Conservation (phyloP, 2,329 filamentous ascomycete genomes). For the Nectriaceae sp. region DNA sequence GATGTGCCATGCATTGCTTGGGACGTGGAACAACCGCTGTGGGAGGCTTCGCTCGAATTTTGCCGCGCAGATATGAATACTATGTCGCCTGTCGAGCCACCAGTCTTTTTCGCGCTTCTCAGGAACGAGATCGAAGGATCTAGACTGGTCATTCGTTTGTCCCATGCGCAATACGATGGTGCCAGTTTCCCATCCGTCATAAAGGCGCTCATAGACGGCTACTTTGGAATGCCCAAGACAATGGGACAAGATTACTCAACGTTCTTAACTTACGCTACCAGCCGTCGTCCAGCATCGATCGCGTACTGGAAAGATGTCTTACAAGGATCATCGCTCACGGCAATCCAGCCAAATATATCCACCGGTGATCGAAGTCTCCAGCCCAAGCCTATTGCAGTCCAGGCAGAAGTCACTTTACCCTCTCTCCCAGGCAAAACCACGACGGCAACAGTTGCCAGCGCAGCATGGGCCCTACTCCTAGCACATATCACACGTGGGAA, state of each 20-base stretch:
- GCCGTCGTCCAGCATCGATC: slow-evolving; percentile 1
- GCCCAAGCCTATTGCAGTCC: not conserved
- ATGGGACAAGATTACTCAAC: slow-evolving; percentile 24
- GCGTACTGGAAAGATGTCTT: slow-evolving; percentile 49
- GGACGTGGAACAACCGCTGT: slow-evolving; percentile 8
- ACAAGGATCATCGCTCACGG: slow-evolving; percentile 31
- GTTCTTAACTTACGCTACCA: slow-evolving; percentile 6
- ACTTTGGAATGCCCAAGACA: slow-evolving; percentile 28
- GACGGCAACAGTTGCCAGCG: slow-evolving; percentile 39
- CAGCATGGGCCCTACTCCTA: slow-evolving; percentile 42
- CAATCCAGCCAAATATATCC: slow-evolving; percentile 22
- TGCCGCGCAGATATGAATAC: slow-evolving; percentile 7
- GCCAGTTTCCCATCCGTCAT: slow-evolving; percentile 44
- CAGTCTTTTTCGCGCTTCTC: slow-evolving; percentile 17
- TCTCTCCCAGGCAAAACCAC: slow-evolving; percentile 11
- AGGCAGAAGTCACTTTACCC: slow-evolving; percentile 1
- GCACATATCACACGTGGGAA: slow-evolving; percentile 34
- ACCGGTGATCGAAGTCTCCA: not conserved
- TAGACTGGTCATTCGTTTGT: slow-evolving; percentile 34
- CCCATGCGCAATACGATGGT: slow-evolving; percentile 52
- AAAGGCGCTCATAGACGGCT: slow-evolving; percentile 38
- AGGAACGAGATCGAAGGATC: slow-evolving; percentile 14
- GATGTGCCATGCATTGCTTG: slow-evolving; percentile 8
- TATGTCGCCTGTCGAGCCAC: slow-evolving; percentile 6
- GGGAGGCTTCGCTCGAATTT: too few relatives aligned